A percentile compares a stretch with the other conserved stretches of the same genome.
phyloP scores from a whole-genome alignment of 352 stramenopile species.

The Phytophthora litchii region DNA sequence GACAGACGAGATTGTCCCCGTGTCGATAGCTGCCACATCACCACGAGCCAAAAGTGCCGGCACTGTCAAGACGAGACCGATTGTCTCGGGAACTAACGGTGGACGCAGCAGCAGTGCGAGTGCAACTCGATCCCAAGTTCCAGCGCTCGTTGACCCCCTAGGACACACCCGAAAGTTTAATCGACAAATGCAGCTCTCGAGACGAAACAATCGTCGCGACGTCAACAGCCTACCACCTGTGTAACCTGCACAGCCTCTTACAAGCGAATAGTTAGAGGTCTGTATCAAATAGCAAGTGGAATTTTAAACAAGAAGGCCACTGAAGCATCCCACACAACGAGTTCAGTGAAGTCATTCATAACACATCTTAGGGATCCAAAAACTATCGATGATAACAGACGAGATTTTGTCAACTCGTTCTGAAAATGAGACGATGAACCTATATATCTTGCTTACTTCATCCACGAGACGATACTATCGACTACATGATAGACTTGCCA shows the following conservation, averaged over 20 bases:
- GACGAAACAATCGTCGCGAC: conserved; percentile 65
- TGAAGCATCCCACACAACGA: no score
- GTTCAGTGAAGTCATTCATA: no score
- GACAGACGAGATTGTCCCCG: conserved; percentile 30
- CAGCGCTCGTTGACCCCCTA: conserved; percentile 40
- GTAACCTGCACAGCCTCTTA: conserved; percentile 1
- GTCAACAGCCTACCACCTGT: conserved; percentile 41
- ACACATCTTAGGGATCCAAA: no score
- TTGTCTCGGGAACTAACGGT: conserved; percentile 5
- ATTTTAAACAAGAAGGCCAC: no score
- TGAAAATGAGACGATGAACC: no score
- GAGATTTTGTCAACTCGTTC: no score
- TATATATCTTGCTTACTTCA: no score
- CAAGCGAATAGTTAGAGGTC: not conserved
- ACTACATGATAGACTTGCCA: no score
- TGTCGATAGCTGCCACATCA: conserved; percentile 16
- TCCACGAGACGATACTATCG: no score
- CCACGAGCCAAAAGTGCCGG: conserved; percentile 12
- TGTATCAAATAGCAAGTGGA: no score
- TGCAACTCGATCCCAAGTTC: not conserved
- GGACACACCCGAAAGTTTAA: conserved; percentile 74
- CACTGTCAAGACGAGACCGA: conserved; percentile 5
- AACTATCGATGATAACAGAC: no score
- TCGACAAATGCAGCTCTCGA: conserved; percentile 65
- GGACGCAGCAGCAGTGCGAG: conserved; percentile 8